phyloP scores from a whole-genome alignment of 2,329 filamentous ascomycete genomes.

The Conoideocrella luteorostrata region DNA sequence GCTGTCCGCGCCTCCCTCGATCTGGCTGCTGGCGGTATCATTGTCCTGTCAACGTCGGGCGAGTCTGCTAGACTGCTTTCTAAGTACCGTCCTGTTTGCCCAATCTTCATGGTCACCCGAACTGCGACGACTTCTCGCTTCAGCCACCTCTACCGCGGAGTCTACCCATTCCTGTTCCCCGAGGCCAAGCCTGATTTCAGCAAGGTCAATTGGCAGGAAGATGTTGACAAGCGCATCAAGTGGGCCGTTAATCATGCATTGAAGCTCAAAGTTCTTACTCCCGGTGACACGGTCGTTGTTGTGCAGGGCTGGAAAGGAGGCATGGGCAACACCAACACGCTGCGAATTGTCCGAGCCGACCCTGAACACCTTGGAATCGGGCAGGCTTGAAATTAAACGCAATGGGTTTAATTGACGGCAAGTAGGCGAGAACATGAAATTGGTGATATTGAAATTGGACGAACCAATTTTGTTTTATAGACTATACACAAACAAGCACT shows the following conservation, averaged over 20 bases:
- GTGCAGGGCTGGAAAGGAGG: slow-evolving; percentile 90
- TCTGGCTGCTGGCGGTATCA: slow-evolving; percentile 91
- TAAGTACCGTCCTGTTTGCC: slow-evolving; percentile 98
- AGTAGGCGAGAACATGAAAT: neutral
- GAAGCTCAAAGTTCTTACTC: slow-evolving; percentile 67
- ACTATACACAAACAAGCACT: neutral
- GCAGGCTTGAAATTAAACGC: slow-evolving; percentile 21
- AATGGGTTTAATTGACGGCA: neutral
- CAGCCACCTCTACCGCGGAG: slow-evolving; percentile 91
- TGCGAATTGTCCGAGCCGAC: slow-evolving; percentile 57
- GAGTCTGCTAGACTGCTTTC: slow-evolving; percentile 90
- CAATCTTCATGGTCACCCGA: slow-evolving; percentile 98
- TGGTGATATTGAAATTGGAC: slow-evolving; percentile 1
- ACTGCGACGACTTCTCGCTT: slow-evolving; percentile 80
- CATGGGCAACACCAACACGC: slow-evolving; percentile 86
- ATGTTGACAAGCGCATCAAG: slow-evolving; percentile 95
- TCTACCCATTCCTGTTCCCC: slow-evolving; percentile 94
- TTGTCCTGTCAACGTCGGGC: slow-evolving; percentile 92
- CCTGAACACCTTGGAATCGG: slow-evolving; percentile 52
- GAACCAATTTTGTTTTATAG: neutral
- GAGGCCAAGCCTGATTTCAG: slow-evolving; percentile 93
- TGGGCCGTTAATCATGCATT: slow-evolving; percentile 90
- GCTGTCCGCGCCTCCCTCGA: slow-evolving; percentile 93
- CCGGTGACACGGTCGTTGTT: slow-evolving; percentile 71
- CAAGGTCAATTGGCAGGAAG: slow-evolving; percentile 94